Evolutionary conservation across 495 filamentous ascomycete species (phyloP).

Genomic region (Neurospora sp.): DNA sequence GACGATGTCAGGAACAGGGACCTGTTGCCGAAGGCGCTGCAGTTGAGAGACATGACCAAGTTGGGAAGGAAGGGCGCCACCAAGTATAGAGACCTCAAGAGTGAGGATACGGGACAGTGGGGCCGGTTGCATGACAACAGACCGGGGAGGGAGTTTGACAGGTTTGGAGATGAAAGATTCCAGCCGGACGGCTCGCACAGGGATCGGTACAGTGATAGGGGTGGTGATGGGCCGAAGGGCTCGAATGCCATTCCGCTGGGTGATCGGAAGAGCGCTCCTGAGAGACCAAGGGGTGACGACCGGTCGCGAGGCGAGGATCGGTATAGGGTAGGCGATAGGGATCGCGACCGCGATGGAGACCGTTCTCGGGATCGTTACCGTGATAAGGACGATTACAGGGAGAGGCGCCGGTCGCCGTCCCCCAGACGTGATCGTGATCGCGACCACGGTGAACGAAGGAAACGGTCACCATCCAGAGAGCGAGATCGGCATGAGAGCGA

Average conservation of each 20-base stretch:
- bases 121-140: conserved; percentile 51
- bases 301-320: conserved; percentile 10
- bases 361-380: conserved; percentile 16
- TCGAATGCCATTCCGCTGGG: conserved; percentile 53
- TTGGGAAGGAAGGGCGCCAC: conserved; percentile 87
- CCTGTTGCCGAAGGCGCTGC: conserved; percentile 82
- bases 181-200: conserved; percentile 46
- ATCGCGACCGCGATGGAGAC: conserved; percentile 19
- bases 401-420: conserved; percentile 16
- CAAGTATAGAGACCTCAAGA: conserved; percentile 77
- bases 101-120: conserved; percentile 87
- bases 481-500: conserved; percentile 48
- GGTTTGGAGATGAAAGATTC: conserved; percentile 56
- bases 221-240: conserved; percentile 34
- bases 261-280: conserved; percentile 39
- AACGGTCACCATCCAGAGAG: conserved; percentile 55
- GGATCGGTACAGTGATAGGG: conserved; percentile 26
- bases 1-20: conserved; percentile 76
- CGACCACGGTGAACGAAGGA: conserved; percentile 41
- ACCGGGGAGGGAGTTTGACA: conserved; percentile 35
- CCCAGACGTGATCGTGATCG: conserved; percentile 9
- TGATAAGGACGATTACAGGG: conserved; percentile 20
- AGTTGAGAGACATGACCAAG: conserved; percentile 88
- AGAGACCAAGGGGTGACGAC: conserved; percentile 22
- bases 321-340: conserved; percentile 4